Evolutionary conservation across 768 basidiomycete genomes (phyloP).

Genomic region (Daedaleopsis nitida): DNA sequence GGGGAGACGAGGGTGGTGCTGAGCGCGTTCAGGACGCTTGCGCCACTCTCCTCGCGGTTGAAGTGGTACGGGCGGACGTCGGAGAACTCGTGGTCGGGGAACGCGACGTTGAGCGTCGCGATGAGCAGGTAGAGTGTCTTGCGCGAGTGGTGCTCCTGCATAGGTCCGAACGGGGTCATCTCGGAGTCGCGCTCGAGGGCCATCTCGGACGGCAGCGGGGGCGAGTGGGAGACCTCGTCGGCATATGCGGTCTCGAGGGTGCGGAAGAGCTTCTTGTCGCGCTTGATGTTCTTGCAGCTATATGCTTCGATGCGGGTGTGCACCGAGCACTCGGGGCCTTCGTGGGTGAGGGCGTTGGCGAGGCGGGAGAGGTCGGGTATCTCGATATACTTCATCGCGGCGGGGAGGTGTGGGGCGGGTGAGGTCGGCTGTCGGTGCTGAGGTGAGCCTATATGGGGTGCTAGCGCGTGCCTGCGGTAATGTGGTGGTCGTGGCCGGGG

Average conservation of each 20-base stretch:
- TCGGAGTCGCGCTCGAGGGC: constrained; percentile 69
- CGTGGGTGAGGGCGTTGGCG: constrained; percentile 78
- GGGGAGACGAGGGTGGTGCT: constrained; percentile 82
- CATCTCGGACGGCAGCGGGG: constrained; percentile 82
- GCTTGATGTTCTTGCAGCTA: constrained; percentile 95
- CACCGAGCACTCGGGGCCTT: constrained; percentile 85
- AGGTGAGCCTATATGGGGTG: constrained; percentile 2
- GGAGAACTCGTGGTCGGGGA: constrained; percentile 97
- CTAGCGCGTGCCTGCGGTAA: background rate
- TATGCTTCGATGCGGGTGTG: constrained; percentile 95
- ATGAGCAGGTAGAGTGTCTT: constrained; percentile 97
- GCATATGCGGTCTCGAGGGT: constrained; percentile 86
- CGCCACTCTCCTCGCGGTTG: constrained; percentile 72
- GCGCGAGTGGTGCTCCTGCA: constrained; percentile 79
- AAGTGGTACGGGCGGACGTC: constrained; percentile 91
- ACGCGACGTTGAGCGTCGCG: constrained; percentile 94
- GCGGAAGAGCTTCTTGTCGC: constrained; percentile 96
- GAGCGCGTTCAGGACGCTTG: constrained; percentile 80
- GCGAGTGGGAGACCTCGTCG: constrained; percentile 78
- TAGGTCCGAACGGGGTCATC: constrained; percentile 87
- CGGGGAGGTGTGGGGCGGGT: background rate
- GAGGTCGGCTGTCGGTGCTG: background rate
- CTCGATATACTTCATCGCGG: constrained; percentile 86
- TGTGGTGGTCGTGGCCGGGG: background rate
- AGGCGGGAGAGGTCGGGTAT: constrained; percentile 77